Percentiles rank a stretch among this genome's conserved stretches.
These are phyloP conservation scores for Crithidia bombi DNA, from an alignment of 208 protist genomes.

Conservation along the genomic window DNA sequence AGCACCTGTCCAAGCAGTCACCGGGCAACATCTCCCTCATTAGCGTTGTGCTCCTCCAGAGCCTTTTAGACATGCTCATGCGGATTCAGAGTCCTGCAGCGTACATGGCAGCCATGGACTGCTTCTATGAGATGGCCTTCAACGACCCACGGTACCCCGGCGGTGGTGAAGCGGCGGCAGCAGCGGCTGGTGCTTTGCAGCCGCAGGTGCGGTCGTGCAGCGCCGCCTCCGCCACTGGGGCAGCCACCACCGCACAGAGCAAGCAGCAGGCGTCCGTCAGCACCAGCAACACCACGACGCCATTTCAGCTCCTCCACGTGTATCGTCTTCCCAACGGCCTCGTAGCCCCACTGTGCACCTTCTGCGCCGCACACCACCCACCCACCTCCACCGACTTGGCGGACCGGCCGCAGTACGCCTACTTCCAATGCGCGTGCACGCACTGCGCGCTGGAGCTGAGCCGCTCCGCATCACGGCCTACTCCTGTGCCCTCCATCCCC, in stretches of 20 bases:
- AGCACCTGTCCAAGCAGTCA: slow-evolving; percentile 44
- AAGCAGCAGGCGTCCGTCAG: too few species aligned
- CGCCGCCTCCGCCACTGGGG: neutral
- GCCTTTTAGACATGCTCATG: slow-evolving; percentile 44
- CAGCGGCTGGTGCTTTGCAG: slow-evolving; percentile 10
- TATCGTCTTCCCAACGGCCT: slow-evolving; percentile 38
- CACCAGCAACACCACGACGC: slow-evolving; percentile 22
- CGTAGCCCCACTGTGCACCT: slow-evolving; percentile 49
- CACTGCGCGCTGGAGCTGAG: slow-evolving; percentile 21
- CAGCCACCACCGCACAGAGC: too few species aligned
- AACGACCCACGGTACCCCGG: slow-evolving; percentile 50
- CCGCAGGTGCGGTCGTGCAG: slow-evolving; percentile 20
- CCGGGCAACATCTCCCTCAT: slow-evolving; percentile 57
- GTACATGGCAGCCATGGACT: slow-evolving; percentile 60
- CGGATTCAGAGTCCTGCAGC: slow-evolving; percentile 48
- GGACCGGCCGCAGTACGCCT: slow-evolving; percentile 50
- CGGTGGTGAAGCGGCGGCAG: neutral
- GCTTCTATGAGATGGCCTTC: slow-evolving; percentile 71
- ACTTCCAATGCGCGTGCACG: slow-evolving; percentile 69
- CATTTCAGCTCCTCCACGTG: slow-evolving; percentile 59
- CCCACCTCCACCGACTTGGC: slow-evolving; percentile 29
- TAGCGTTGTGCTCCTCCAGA: slow-evolving; percentile 41
- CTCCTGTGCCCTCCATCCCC: slow-evolving; percentile 43
- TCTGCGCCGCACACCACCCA: slow-evolving; percentile 60
- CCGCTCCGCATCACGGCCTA: neutral